Evolutionary conservation across 2,329 filamentous ascomycete species (phyloP).

Genomic region (Tolypocladium capitatum): DNA sequence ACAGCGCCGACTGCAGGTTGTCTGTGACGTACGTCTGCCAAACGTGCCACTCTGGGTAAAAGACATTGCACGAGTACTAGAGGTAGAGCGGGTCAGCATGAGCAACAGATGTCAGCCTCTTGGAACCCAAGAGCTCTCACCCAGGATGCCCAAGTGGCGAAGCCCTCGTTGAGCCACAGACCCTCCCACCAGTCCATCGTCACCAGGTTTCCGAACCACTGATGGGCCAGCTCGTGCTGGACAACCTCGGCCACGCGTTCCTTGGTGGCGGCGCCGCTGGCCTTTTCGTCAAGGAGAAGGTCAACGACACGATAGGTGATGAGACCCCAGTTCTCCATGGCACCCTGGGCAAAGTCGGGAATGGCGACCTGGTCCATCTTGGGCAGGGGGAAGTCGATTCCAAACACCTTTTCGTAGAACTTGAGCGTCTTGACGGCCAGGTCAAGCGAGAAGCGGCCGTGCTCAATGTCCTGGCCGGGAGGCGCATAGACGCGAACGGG

Average conservation of each 20-base stretch:
- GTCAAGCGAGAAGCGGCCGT: slow-evolving; percentile 80
- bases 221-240: slow-evolving; percentile 91
- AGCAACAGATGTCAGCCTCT: neutral
- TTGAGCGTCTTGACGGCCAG: slow-evolving; percentile 79
- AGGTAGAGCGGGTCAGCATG: slow-evolving; percentile 1
- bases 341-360: slow-evolving; percentile 87
- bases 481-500: slow-evolving; percentile 92
- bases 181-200: slow-evolving; percentile 99
- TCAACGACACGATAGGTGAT: slow-evolving; percentile 83
- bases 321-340: slow-evolving; percentile 98
- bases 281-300: slow-evolving; percentile 81
- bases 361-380: slow-evolving; percentile 64
- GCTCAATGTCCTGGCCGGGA: slow-evolving; percentile 77
- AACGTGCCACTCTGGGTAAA: slow-evolving; percentile 97
- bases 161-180: slow-evolving; percentile 90
- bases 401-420: slow-evolving; percentile 76
- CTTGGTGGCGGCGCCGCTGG: slow-evolving; percentile 75
- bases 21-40: slow-evolving; percentile 94
- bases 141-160: slow-evolving; percentile 43
- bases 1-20: slow-evolving; percentile 75
- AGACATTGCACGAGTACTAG: slow-evolving; percentile 75
- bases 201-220: slow-evolving; percentile 96
- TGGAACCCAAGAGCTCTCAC: slow-evolving; percentile 4
- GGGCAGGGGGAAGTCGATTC: slow-evolving; percentile 49
- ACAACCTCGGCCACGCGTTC: slow-evolving; percentile 91